Evolutionary conservation across 2,329 filamentous ascomycete genomes (phyloP).

Genomic region (Ascochyta clinopodiicola): DNA sequence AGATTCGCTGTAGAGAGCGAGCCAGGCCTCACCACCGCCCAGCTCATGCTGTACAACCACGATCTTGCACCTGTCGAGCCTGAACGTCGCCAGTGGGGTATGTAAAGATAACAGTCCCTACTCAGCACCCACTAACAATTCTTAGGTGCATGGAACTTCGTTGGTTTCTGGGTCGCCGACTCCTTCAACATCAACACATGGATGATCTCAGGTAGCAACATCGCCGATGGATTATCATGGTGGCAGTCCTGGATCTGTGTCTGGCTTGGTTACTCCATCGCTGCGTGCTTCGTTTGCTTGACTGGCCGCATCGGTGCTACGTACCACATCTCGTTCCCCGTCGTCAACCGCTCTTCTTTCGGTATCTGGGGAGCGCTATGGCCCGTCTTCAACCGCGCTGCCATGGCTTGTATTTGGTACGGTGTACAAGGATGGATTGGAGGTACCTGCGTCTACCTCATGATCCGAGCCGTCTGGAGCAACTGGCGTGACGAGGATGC

Average conservation of each 20-base stretch:
- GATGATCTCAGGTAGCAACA: constrained; percentile 91
- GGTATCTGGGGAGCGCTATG: constrained; percentile 89
- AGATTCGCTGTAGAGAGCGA: constrained; percentile 78
- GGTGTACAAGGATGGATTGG: constrained; percentile 87
- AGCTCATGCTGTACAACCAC: constrained; percentile 87
- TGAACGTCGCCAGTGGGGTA: constrained; percentile 79
- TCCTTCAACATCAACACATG: constrained; percentile 72
- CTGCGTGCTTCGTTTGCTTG: constrained; percentile 71
- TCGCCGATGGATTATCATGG: constrained; percentile 80
- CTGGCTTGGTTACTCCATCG: constrained; percentile 82
- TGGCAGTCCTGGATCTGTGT: constrained; percentile 84
- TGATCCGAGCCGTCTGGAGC: constrained; percentile 86
- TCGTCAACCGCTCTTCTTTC: constrained; percentile 78
- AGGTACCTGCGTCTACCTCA: constrained; percentile 79
- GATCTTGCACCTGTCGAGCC: constrained; percentile 80
- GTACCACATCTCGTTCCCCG: constrained; percentile 90
- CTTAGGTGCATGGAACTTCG: constrained; percentile 17
- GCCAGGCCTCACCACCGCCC: constrained; percentile 75
- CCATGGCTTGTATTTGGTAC: constrained; percentile 87
- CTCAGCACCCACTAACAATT: neutral
- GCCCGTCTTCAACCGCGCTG: constrained; percentile 89
- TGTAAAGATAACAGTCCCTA: neutral
- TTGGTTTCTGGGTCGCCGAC: constrained; percentile 41
- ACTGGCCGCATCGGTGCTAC: constrained; percentile 84
- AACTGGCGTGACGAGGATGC: constrained; percentile 59